A percentile compares a stretch with the other conserved stretches of the same genome.
Conservation (phyloP, 495 filamentous ascomycete species). For the Chaetomium cochliodes region DNA sequence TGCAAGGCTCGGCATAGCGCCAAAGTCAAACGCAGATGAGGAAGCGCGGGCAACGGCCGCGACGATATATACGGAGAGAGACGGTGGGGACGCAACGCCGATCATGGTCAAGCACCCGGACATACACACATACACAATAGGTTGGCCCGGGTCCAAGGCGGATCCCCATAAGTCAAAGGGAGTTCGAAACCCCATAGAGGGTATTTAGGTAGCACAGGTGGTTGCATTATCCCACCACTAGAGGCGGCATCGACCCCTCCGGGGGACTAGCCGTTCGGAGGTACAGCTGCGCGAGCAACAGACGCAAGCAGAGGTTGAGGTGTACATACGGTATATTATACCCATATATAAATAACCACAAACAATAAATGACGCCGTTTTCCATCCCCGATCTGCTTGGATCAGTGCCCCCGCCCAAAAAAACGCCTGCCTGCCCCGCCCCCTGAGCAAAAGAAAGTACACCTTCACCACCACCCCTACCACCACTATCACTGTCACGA, state of each 20-base stretch:
- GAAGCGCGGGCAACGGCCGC: not conserved
- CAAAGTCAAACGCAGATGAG: not conserved
- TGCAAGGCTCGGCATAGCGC: not conserved
- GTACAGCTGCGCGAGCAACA: not conserved
- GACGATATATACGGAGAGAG: not conserved
- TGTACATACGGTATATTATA: constrained; percentile 18
- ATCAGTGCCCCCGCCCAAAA: constrained; percentile 4
- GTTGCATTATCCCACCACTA: not conserved
- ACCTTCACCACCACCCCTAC: not conserved
- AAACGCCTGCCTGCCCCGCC: constrained; percentile 21
- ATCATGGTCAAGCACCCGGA: not conserved
- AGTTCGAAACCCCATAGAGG: not conserved
- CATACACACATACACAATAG: not conserved
- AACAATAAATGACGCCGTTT: constrained; percentile 21
- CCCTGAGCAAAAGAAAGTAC: constrained; percentile 2
- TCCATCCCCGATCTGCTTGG: constrained; percentile 4
- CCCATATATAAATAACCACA: constrained; percentile 16
- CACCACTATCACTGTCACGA: too few relatives aligned
- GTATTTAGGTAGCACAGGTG: not conserved
- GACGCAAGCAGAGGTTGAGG: not conserved
- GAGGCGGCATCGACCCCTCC: not conserved
- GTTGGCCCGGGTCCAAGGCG: not conserved
- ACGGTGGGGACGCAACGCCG: not conserved
- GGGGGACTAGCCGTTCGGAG: not conserved
- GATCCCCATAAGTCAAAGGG: not conserved